Evolutionary conservation across 805 yeast genomes (phyloP), one percentile per base, ranked within the genome.

Genomic region (Yamadazyma kitorensis): DNA sequence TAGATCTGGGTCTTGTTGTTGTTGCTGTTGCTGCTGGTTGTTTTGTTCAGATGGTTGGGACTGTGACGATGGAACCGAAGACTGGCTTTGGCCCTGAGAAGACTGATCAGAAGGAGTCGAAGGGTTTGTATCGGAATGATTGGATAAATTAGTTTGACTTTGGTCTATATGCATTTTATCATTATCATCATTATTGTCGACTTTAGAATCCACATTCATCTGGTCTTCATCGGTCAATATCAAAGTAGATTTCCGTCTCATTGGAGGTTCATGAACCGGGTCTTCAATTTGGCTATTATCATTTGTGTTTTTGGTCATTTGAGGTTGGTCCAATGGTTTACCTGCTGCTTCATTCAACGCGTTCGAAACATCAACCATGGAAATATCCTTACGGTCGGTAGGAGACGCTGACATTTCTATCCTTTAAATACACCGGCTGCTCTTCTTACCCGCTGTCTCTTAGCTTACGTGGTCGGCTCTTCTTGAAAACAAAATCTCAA

Each of bases 191-290:
- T 18, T 14, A 14, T 13, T 12, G 10, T 7, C 24, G 11, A 17
- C 24, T 7, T 25, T 17, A 15, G 18, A 10, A 17, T 63, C 68
- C 26, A 70, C 58, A 39, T 72, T 72, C 49, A 69, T 61, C 38
- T 64, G 70, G 33, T 76, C 82, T 42, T 83, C 91, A 40, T 82
- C 88, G 1, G 82, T 76, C 25, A 86, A 70, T 11, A 85, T 77
- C 34, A 85, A 48, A 0, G 93, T 83, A 2, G 89, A 80, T 55
- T 80, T 82, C 43, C 87, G 68, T 47, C 86, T 69, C 6, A 41
- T 39, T 2, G 72, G 72, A 10, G 41, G 33, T 17, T 37, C 39
- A n/a, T 31, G 26, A 3, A n/a, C 10, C 4, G 14, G 20, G 7
- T 26, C 32, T n/a, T 29, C 32, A 17, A 11, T 14, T 18, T 31